Evolutionary conservation across 305 asterid genomes (phyloP), one percentile per base, ranked within the genome.

Genomic region (Plantago coronopus): DNA sequence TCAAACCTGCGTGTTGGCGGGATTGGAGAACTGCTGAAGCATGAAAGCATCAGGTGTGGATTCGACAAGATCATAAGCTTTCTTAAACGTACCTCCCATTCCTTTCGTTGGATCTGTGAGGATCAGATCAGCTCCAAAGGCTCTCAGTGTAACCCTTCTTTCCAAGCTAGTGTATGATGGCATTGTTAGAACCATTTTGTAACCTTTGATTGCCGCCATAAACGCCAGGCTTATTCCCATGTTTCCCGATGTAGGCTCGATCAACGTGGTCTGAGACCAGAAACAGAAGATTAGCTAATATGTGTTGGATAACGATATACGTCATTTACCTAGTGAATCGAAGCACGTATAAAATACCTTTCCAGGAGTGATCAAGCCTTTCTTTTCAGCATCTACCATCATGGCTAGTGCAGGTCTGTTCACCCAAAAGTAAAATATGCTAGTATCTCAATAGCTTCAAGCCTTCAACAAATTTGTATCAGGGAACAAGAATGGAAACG

Each of bases 181-280:
- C 98, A 91, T 91, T 4, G 96, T 86, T 17, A 91, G 74, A 20
- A 91, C 91, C 98, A 86, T 91, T 44, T 81, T 91, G 85, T 91
- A 91, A 25, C 98, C 96, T 70, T 80, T 88, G 91, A 91, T 74
- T n/a, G 98, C 95, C 2, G 96, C 98, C 78, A 91, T 83, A 63
- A 91, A 91, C 4, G 98, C 96, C 95, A 91, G 74, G 72, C 98
- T 91, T 23, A 91, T 91, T 59, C 98, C 98, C 98, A 91, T 91
- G 48, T 91, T 91, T 48, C 98, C 98, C 0, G 96, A 91, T 16
- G 98, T 91, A 20, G 98, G 98, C 77, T 91, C 98, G 45, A 91
- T 91, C 79, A 91, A 62, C 11, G 89, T 86, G 5, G 95, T 91
- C 98, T 88, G 74, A n/a, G n/a, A 38, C 7, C 1, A 29, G 16